Percentiles rank a stretch among this genome's conserved stretches.
phyloP scores from a whole-genome alignment of 2,329 filamentous ascomycete genomes.

The Fusarium pseudoanthophilum region DNA sequence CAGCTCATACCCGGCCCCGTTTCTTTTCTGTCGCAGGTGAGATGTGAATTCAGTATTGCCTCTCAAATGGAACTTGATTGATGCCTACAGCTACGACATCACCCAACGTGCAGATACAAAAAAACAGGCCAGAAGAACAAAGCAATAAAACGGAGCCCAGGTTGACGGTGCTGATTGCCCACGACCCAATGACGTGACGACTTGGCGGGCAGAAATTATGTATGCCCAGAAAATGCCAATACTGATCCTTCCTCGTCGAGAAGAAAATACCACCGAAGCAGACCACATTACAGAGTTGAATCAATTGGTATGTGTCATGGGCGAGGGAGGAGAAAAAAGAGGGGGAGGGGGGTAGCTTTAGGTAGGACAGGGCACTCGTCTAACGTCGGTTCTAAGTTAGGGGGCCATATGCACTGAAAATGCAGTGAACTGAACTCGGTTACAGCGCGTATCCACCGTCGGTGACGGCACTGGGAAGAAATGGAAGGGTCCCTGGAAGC shows the following conservation, averaged over 20 bases:
- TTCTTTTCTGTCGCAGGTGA: constrained; percentile 7
- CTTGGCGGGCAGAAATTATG: constrained; percentile 15
- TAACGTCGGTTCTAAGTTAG: constrained; percentile 35
- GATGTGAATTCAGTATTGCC: not conserved
- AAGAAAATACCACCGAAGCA: constrained; percentile 22
- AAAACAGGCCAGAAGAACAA: constrained; percentile 26
- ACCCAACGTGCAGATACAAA: constrained; percentile 14
- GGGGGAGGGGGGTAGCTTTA: constrained; percentile 13
- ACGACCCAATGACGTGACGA: constrained; percentile 33
- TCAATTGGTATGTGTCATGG: constrained; percentile 23
- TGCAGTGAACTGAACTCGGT: constrained; percentile 14
- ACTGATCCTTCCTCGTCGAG: constrained; percentile 27
- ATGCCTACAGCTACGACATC: not conserved
- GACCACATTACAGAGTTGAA: constrained; percentile 2
- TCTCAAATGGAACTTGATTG: not conserved
- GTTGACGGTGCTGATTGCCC: constrained; percentile 8
- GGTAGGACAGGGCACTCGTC: constrained; percentile 22
- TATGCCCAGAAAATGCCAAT: constrained; percentile 40
- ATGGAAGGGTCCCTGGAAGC: constrained; percentile 11
- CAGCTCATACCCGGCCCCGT: constrained; percentile 18
- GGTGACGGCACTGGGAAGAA: constrained; percentile 26
- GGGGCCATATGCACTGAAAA: constrained; percentile 14
- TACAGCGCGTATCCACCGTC: constrained; percentile 23
- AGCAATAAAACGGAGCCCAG: constrained; percentile 17
- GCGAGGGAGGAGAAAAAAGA: not conserved